phyloP scores from a whole-genome alignment of 2,329 filamentous ascomycete species.

The Colletotrichum gloeosporioides region DNA sequence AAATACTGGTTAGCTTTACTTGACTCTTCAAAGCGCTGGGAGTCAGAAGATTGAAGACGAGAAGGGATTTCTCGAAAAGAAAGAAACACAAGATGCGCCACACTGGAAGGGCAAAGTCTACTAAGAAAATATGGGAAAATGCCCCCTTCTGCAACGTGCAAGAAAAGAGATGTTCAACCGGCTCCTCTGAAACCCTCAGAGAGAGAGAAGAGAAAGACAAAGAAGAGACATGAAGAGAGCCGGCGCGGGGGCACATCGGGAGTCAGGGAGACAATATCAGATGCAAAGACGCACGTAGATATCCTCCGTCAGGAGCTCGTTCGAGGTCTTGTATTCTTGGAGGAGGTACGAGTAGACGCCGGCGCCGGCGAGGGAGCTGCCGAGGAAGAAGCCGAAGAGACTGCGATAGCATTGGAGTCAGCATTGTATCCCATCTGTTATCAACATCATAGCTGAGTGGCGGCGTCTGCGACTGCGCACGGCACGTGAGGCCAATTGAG shows the following conservation, averaged over 20 bases:
- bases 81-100: background rate
- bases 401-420: slow-evolving; percentile 48
- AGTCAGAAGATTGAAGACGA: background rate
- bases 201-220: slow-evolving; percentile 14
- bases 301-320: slow-evolving; percentile 92
- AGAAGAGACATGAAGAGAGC: slow-evolving; percentile 11
- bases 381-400: slow-evolving; percentile 89
- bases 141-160: background rate
- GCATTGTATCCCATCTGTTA: background rate
- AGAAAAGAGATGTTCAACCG: background rate
- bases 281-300: slow-evolving; percentile 80
- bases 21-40: background rate
- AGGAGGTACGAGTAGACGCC: slow-evolving; percentile 92
- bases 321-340: slow-evolving; percentile 91
- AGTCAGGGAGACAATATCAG: slow-evolving; percentile 30
- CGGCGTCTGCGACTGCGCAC: background rate
- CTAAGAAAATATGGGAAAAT: background rate
- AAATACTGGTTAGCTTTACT: background rate
- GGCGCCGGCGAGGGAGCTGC: slow-evolving; percentile 78
- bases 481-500: background rate
- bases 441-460: background rate
- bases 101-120: background rate
- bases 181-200: background rate
- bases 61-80: background rate
- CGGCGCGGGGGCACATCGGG: background rate